These are phyloP conservation scores for Cutaneotrichosporon mucoides DNA, from an alignment of 1,284 basidiomycete species.

Conservation along the genomic window DNA sequence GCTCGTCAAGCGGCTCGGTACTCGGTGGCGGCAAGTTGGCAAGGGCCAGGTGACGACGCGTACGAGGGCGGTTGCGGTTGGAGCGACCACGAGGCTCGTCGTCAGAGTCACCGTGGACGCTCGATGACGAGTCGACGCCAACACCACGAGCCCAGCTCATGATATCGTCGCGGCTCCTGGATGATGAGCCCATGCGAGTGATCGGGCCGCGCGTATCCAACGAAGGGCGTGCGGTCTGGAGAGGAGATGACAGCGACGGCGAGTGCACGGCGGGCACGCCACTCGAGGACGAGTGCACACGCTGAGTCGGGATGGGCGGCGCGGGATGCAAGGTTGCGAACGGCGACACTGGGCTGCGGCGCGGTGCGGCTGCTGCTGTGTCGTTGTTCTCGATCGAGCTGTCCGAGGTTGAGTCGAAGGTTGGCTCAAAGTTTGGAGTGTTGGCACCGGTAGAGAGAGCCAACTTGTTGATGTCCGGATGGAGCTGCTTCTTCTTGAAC, in stretches of 20 bases:
- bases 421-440: constrained; percentile 36
- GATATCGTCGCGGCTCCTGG: constrained; percentile 44
- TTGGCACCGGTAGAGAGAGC: constrained; percentile 34
- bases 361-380: not conserved
- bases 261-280: not conserved
- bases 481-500: constrained; percentile 4
- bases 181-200: constrained; percentile 36
- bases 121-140: constrained; percentile 11
- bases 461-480: constrained; percentile 15
- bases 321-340: constrained; percentile 1
- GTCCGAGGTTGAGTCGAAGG: constrained; percentile 41
- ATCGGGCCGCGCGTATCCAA: constrained; percentile 20
- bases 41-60: constrained; percentile 10
- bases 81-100: constrained; percentile 16
- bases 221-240: constrained; percentile 16
- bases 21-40: constrained; percentile 12
- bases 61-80: not conserved
- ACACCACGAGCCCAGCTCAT: constrained; percentile 44
- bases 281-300: too few species aligned
- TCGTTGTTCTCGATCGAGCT: constrained; percentile 25
- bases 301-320: not conserved
- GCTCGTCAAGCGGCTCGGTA: constrained; percentile 18
- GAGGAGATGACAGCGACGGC: constrained; percentile 13
- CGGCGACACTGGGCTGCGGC: constrained; percentile 2
- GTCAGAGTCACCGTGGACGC: constrained; percentile 5